phyloP scores from a whole-genome alignment of 208 protist genomes.

The Leishmania gerbilli region DNA sequence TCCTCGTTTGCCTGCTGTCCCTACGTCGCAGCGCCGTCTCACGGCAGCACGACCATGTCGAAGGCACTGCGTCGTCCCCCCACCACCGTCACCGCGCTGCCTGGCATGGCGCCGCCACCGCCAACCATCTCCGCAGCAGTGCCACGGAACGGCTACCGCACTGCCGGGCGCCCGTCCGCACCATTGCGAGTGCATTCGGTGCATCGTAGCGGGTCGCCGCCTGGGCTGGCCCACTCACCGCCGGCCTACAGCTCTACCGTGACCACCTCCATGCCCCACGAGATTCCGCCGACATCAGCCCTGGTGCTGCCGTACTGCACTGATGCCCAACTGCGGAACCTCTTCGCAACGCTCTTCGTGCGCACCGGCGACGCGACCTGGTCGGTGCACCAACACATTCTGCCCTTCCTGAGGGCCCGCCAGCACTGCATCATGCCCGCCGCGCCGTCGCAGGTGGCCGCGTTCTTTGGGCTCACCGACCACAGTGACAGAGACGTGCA shows the following conservation, averaged over 20 bases:
- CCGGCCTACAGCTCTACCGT: background rate
- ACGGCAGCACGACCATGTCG: background rate
- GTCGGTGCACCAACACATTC: constrained; percentile 14
- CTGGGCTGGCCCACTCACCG: background rate
- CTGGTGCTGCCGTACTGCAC: constrained; percentile 9
- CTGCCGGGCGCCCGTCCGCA: background rate
- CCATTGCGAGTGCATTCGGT: background rate
- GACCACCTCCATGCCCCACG: background rate
- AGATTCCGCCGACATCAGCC: background rate
- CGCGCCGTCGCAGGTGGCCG: background rate
- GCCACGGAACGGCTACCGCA: background rate
- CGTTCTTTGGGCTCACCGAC: constrained; percentile 4
- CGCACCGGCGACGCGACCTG: background rate
- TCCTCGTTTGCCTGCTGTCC: background rate
- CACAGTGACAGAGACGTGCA: background rate
- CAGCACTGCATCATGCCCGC: constrained; percentile 11
- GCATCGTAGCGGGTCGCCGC: background rate
- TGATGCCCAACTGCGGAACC: background rate
- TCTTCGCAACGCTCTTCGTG: constrained; percentile 10
- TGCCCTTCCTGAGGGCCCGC: constrained; percentile 20
- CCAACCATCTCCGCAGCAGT: background rate
- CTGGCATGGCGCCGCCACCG: background rate
- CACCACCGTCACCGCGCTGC: background rate
- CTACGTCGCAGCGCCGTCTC: background rate
- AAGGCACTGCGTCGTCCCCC: background rate